Percentiles rank a stretch among this genome's conserved stretches.
phyloP scores from a whole-genome alignment of 2,329 filamentous ascomycete genomes.

The Aspergillus tubingensis region DNA sequence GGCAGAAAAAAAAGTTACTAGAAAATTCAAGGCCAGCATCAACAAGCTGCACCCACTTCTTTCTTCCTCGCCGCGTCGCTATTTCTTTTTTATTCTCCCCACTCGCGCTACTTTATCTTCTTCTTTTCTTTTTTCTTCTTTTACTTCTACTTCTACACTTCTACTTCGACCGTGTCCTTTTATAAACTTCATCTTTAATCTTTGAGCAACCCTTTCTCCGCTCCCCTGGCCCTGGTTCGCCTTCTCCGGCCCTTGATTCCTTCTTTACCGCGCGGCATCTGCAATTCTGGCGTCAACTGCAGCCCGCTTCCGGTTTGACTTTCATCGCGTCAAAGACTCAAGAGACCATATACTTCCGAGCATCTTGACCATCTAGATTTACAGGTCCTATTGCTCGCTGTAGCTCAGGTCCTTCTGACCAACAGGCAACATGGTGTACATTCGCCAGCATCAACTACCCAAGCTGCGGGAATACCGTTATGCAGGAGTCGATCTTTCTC shows the following conservation, averaged over 20 bases:
- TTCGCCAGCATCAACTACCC: slow-evolving; percentile 84
- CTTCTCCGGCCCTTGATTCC: slow-evolving; percentile 2
- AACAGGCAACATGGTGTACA: slow-evolving; percentile 75
- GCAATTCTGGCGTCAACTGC: slow-evolving; percentile 5
- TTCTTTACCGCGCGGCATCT: slow-evolving; percentile 5
- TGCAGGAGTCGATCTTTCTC: slow-evolving; percentile 83
- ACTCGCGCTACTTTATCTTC: too few relatives aligned
- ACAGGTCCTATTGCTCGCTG: not conserved
- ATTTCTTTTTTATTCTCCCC: slow-evolving; percentile 7
- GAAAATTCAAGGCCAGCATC: slow-evolving; percentile 11
- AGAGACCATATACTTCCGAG: not conserved
- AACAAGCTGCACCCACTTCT: not conserved
- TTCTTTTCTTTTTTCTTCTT: slow-evolving; percentile 1
- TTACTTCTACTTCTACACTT: not conserved
- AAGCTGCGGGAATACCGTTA: slow-evolving; percentile 96
- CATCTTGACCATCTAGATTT: not conserved
- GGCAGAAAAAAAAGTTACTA: slow-evolving; percentile 28
- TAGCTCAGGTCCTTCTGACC: not conserved
- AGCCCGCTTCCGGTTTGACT: slow-evolving; percentile 6
- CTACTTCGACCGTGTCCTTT: not conserved
- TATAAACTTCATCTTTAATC: not conserved
- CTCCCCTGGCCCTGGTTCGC: not conserved
- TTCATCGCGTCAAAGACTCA: not conserved
- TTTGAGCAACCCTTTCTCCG: not conserved
- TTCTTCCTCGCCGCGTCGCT: not conserved